phyloP scores from a whole-genome alignment of 805 yeast genomes.

The Torulaspora indica region DNA sequence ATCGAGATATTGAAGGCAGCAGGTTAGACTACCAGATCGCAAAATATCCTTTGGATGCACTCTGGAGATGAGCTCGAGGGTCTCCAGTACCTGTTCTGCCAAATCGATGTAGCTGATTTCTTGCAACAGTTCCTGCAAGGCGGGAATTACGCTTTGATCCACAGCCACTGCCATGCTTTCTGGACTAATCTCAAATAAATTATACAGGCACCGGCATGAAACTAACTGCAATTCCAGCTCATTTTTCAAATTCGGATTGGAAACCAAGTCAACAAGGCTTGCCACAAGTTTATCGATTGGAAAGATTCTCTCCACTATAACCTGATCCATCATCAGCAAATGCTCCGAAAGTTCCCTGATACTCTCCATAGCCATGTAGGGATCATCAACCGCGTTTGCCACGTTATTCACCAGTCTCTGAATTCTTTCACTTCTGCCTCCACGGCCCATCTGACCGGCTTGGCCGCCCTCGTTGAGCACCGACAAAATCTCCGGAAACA shows the following conservation, averaged over 20 bases:
- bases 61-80: slow-evolving; percentile 62
- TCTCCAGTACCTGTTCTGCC: slow-evolving; percentile 84
- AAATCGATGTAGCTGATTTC: slow-evolving; percentile 83
- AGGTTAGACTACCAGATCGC: slow-evolving; percentile 52
- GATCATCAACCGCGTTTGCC: slow-evolving; percentile 42
- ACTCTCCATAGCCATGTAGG: slow-evolving; percentile 58
- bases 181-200: slow-evolving; percentile 68
- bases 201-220: slow-evolving; percentile 79
- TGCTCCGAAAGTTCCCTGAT: slow-evolving; percentile 60
- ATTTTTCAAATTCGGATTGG: slow-evolving; percentile 52
- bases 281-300: slow-evolving; percentile 55
- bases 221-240: slow-evolving; percentile 77
- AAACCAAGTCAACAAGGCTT: slow-evolving; percentile 53
- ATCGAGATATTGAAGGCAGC: slow-evolving; percentile 71
- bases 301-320: slow-evolving; percentile 56
- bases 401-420: slow-evolving; percentile 29
- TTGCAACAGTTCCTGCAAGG: slow-evolving; percentile 57
- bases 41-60: slow-evolving; percentile 50
- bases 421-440: slow-evolving; percentile 22
- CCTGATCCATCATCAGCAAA: slow-evolving; percentile 62
- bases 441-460: slow-evolving; percentile 13
- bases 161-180: slow-evolving; percentile 61
- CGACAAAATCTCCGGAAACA: slow-evolving; percentile 40
- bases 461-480: slow-evolving; percentile 30
- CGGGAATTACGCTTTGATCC: slow-evolving; percentile 59